phyloP scores from a whole-genome alignment of 2,329 filamentous ascomycete species.

The Colletotrichum karsti region DNA sequence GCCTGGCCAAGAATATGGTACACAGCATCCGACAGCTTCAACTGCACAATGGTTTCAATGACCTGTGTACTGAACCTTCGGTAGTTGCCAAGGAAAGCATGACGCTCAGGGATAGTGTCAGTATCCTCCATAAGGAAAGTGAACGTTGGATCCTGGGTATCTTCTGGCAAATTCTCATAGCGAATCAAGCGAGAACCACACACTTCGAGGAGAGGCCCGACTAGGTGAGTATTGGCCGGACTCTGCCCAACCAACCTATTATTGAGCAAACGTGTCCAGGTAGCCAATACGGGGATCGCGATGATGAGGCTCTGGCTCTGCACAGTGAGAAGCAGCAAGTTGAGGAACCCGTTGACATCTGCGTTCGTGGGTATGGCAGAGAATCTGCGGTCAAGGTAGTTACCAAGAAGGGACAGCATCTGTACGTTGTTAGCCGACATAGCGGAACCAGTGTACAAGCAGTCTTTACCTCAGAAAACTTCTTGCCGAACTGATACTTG shows the following conservation, averaged over 20 bases:
- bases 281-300: constrained; percentile 90
- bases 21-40: constrained; percentile 85
- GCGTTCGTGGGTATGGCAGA: constrained; percentile 68
- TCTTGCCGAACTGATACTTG: constrained; percentile 92
- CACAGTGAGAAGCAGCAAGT: constrained; percentile 80
- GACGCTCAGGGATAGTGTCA: constrained; percentile 91
- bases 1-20: constrained; percentile 85
- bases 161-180: constrained; percentile 87
- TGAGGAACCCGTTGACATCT: constrained; percentile 79
- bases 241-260: constrained; percentile 73
- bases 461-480: constrained; percentile 81
- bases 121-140: constrained; percentile 92
- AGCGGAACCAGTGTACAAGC: too few relatives aligned
- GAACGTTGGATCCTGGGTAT: constrained; percentile 81
- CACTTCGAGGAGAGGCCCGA: constrained; percentile 81
- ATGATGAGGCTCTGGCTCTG: constrained; percentile 89
- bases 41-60: constrained; percentile 85
- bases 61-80: constrained; percentile 87
- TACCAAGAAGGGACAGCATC: constrained; percentile 86
- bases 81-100: constrained; percentile 96
- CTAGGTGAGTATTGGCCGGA: constrained; percentile 69
- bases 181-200: constrained; percentile 86
- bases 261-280: constrained; percentile 85
- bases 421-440: constrained; percentile 41
- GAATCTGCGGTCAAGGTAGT: constrained; percentile 83